Percentiles rank a stretch among this genome's conserved stretches.
Evolutionary conservation across 169 alveolate species (phyloP).

Genomic region (Eimeria sp.): DNA sequence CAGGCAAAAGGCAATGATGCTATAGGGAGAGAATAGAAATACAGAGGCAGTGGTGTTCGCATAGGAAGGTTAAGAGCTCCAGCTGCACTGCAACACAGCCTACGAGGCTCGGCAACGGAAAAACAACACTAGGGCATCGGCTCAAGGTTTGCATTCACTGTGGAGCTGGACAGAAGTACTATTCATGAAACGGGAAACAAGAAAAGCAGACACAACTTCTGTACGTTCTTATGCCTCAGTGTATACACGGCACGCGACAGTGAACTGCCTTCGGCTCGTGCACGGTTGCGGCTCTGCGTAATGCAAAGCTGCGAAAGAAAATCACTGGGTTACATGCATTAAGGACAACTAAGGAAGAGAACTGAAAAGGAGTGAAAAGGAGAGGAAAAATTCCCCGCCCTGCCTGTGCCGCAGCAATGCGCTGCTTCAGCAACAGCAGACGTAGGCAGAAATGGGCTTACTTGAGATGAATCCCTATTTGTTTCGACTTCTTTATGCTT

Average conservation of each 20-base stretch:
- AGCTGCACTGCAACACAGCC: neutral
- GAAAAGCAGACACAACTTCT: neutral
- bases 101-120: neutral
- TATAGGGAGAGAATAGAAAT: neutral
- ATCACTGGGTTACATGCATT: neutral
- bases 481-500: neutral
- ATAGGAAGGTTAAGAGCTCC: neutral
- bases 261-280: neutral
- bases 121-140: neutral
- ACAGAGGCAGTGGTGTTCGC: neutral
- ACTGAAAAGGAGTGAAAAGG: neutral
- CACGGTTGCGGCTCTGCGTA: neutral
- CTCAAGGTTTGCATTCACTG: neutral
- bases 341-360: neutral
- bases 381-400: neutral
- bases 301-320: neutral
- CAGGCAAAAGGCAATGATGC: neutral
- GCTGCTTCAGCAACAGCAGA: neutral
- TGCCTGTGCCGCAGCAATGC: neutral
- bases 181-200: neutral
- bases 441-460: neutral
- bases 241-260: neutral
- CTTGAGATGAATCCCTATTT: neutral
- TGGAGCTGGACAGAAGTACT: neutral
- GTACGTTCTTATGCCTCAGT: neutral